Conservation (phyloP, 306 rosid genomes). For the Cucurbita ficifolia region DNA sequence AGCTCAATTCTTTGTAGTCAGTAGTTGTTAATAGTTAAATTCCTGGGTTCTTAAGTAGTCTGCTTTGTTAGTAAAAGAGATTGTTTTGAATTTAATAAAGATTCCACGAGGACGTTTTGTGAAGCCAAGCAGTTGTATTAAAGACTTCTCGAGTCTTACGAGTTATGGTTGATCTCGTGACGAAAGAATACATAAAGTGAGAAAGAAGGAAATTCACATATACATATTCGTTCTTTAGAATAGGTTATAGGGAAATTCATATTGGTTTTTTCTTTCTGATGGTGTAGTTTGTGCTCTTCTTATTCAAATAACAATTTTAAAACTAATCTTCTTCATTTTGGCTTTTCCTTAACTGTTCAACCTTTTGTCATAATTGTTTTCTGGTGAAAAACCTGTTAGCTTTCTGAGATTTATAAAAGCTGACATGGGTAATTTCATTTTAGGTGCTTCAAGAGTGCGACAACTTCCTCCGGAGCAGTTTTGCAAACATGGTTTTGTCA, state of each 20-base stretch:
- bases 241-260: neutral
- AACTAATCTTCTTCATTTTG: neutral
- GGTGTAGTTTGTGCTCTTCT: neutral
- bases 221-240: neutral
- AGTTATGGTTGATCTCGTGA: neutral
- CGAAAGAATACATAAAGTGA: neutral
- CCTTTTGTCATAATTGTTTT: neutral
- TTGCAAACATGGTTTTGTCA: slow-evolving; percentile 74
- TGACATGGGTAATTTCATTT: slow-evolving; percentile 14
- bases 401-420: neutral
- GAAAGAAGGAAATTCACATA: neutral
- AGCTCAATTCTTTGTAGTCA: neutral
- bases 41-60: neutral
- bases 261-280: neutral
- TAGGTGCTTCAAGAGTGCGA: slow-evolving; percentile 77
- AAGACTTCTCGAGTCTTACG: neutral
- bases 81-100: neutral
- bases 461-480: slow-evolving; percentile 63
- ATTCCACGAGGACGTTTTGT: neutral
- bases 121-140: neutral
- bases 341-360: neutral
- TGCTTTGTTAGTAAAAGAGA: neutral
- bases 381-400: neutral
- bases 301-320: neutral
- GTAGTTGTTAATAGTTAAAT: neutral